Evolutionary conservation across 306 rosid species (phyloP), one percentile per base, ranked within the genome.

Genomic region (Alnus glutinosa): DNA sequence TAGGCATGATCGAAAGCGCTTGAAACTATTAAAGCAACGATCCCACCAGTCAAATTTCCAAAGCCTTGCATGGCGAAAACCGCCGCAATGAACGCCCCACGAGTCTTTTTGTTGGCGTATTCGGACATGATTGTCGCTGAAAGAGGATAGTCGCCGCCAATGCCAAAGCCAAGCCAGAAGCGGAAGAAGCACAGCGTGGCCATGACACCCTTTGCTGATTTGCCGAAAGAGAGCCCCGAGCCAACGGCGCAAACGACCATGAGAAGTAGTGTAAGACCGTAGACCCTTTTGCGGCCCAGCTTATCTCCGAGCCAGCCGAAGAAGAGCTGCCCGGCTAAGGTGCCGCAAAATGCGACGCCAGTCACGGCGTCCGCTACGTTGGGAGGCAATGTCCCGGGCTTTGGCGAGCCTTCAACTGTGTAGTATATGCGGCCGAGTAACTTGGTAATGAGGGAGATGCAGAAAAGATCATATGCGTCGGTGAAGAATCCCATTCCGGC

Each of bases 231-330:
- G 7, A 94, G 93, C 7, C 97, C 97, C 0, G 94, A 90, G 75
- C 83, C 97, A 55, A 94, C 1, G 44, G 98, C 92, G 77, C 92
- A 87, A 0, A 84, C 3, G 2, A 94, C 90, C 98, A 94, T 94
- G 48, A 92, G 86, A 75, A 92, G 37, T 18, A 92, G 92, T 2
- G 97, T 94, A 15, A 94, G 0, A 0, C 98, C 97, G 52, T 94
- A 94, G 16, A 94, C 97, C 64, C 14, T 87, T 46, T 94, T 94
- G 15, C 98, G 84, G 3, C 98, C 98, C 77, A 92, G 0, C 73
- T 92, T 94, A 88, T 94, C 98, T 3, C 98, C 97, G 1, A 94
- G 94, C 98, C 98, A 94, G 5, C 98, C 98, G n/a, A 94, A 94
- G 81, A 94, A 94, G 63, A 94, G 92, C 61, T 94, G 98, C 28